phyloP scores from a whole-genome alignment of 805 yeast species.

The Candida silvicultrix region DNA sequence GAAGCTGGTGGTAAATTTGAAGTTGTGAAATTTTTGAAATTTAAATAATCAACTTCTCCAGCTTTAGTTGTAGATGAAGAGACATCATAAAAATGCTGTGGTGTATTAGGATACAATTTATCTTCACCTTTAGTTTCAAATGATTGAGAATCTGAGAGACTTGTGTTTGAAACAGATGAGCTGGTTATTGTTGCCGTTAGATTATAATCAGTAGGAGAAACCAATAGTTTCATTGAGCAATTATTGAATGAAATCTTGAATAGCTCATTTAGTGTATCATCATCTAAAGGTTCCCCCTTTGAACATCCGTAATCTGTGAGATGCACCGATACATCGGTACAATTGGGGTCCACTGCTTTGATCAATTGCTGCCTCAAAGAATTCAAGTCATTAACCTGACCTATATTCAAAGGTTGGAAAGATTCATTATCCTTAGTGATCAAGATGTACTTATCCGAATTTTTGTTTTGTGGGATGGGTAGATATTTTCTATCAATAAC shows the following conservation, averaged over 20 bases:
- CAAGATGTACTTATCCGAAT: conserved; percentile 36
- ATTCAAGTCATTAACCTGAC: conserved; percentile 21
- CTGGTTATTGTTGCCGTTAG: conserved; percentile 12
- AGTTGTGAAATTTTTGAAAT: conserved; percentile 37
- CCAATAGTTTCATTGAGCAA: conserved; percentile 27
- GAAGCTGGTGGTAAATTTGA: conserved; percentile 1
- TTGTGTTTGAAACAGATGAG: conserved; percentile 22
- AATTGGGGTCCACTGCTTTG: conserved; percentile 25
- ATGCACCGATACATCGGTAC: conserved; percentile 34
- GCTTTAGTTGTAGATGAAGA: conserved; percentile 32
- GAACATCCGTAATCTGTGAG: conserved; percentile 64
- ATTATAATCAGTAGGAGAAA: conserved; percentile 22
- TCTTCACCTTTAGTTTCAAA: conserved; percentile 37
- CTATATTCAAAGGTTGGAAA: conserved; percentile 45
- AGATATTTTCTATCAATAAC: conserved; percentile 30
- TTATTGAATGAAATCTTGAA: conserved; percentile 28
- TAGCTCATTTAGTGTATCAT: conserved; percentile 34
- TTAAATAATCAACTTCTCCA: conserved; percentile 42
- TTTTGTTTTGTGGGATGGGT: conserved; percentile 28
- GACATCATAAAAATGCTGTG: conserved; percentile 53
- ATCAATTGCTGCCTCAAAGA: conserved; percentile 36
- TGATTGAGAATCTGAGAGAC: conserved; percentile 48
- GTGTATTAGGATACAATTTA: conserved; percentile 54
- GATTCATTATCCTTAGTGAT: conserved; percentile 57
- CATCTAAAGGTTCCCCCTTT: conserved; percentile 52